Evolutionary conservation across 2,329 filamentous ascomycete species (phyloP), one percentile per base, ranked within the genome.

Genomic region (Venturia pyrina): DNA sequence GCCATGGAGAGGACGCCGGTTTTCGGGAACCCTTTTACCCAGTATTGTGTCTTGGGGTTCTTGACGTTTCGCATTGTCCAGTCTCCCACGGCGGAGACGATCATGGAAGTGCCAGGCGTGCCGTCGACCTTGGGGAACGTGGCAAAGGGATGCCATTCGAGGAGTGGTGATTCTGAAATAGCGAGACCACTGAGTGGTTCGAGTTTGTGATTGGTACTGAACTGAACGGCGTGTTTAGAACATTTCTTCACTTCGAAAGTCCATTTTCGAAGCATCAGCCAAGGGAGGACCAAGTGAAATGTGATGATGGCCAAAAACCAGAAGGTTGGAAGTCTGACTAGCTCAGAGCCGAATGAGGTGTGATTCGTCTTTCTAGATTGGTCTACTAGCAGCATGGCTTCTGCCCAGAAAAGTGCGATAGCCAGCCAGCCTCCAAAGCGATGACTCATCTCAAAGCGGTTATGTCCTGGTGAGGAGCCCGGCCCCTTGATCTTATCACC

Each of bases 241-340:
- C 95, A 84, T 3, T 82, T 78, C 71, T 91, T 86, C 10, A 87
- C 80, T 24, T 82, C 78, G 68, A 93, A 88, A 11, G 79, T 77
- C 66, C 90, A 86, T 70, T 84, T 86, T 65, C 89, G 85, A 37
- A 95, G 83, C 66, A 85, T 82, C 2, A 89, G 73, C 90, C 90
- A 96, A 0, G 90, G 89, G 63, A 88, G 85, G 59, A 88, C 79
- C 68, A 93, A 82, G 69, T 87, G 83, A 50, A 81, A 71, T 1
- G 89, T 90, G 59, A 87, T 86, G 59, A 84, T 73, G 34, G 84
- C 70, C 21, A 93, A 79, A 71, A 89, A 83, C 87, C 89, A 95
- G 75, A 93, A 83, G 0, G 79, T 75, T 0, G 84, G 83, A 10
- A 80, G 79, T 19, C 71, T 67, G 68, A 82, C 63, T 11, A 87